Conservation (phyloP, 129 eudicot species). For the Pseudognaphalium luteoalbum region DNA sequence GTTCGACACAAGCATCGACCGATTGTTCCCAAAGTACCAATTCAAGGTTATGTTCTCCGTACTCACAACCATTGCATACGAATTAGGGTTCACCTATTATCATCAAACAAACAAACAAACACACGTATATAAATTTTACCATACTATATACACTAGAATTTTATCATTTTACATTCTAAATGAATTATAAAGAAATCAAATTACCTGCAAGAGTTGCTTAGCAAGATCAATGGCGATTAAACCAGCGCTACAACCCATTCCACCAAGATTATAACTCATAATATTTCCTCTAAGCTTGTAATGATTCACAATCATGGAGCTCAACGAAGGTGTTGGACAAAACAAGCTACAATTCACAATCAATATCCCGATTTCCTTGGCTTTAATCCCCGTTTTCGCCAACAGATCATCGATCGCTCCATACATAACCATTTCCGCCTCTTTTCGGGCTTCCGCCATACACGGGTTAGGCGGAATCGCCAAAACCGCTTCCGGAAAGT, state of each 20-base stretch:
- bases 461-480: slow-evolving; percentile 64
- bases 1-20: slow-evolving; percentile 70
- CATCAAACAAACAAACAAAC: slow-evolving; percentile 14
- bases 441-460: slow-evolving; percentile 83
- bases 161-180: background rate
- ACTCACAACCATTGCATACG: slow-evolving; percentile 69
- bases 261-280: slow-evolving; percentile 77
- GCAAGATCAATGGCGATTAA: slow-evolving; percentile 82
- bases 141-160: background rate
- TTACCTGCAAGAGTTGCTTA: slow-evolving; percentile 70
- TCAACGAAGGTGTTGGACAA: slow-evolving; percentile 74
- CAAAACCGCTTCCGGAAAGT: slow-evolving; percentile 69
- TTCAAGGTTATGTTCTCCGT: slow-evolving; percentile 66
- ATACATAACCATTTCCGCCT: slow-evolving; percentile 92
- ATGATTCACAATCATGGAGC: slow-evolving; percentile 75
- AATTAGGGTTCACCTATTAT: slow-evolving; percentile 58
- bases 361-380: slow-evolving; percentile 74
- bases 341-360: slow-evolving; percentile 74
- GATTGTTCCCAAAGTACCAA: slow-evolving; percentile 72
- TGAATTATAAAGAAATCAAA: background rate
- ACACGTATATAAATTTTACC: too few relatives aligned
- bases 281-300: slow-evolving; percentile 83
- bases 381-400: slow-evolving; percentile 61
- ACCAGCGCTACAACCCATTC: slow-evolving; percentile 96
- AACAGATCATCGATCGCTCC: slow-evolving; percentile 83